Evolutionary conservation across 345 rosid species (phyloP).

Genomic region (Melaleuca alternifolia): DNA sequence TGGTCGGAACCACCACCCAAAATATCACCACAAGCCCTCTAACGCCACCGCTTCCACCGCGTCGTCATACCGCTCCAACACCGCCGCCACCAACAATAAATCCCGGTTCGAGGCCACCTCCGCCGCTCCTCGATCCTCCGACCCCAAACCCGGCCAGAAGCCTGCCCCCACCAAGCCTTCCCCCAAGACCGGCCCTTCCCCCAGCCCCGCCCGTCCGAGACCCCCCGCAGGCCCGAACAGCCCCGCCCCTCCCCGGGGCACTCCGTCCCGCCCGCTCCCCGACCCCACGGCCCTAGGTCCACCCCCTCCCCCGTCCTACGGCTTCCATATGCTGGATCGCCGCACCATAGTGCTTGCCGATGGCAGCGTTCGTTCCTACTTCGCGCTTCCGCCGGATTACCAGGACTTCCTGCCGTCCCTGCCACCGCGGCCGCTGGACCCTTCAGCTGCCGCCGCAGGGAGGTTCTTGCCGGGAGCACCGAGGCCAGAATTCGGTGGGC

Average conservation of each 20-base stretch:
- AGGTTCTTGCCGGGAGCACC: constrained; percentile 9
- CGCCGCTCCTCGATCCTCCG: constrained; percentile 2
- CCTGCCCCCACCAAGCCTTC: not conserved
- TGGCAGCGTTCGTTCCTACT: constrained; percentile 89
- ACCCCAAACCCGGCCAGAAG: constrained; percentile 2
- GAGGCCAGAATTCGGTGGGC: constrained; percentile 23
- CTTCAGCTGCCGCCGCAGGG: not conserved
- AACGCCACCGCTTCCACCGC: not conserved
- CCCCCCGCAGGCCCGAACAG: constrained; percentile 15
- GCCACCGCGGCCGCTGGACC: constrained; percentile 9
- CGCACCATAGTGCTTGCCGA: constrained; percentile 72
- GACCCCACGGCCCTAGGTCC: constrained; percentile 50
- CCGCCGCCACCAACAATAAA: not conserved
- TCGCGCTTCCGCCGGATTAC: constrained; percentile 90
- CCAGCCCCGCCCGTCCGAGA: constrained; percentile 30
- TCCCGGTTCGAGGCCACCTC: not conserved
- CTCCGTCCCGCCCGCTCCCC: constrained; percentile 21
- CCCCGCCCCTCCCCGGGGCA: constrained; percentile 11
- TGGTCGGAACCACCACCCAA: not conserved
- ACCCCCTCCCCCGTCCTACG: constrained; percentile 75
- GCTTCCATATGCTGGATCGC: constrained; percentile 92
- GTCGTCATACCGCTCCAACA: not conserved
- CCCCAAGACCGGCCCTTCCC: constrained; percentile 3
- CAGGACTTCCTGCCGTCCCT: constrained; percentile 44
- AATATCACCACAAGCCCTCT: not conserved